Conservation (phyloP, 2,329 filamentous ascomycete genomes). For the Phaeophleospora eucalypticola region DNA sequence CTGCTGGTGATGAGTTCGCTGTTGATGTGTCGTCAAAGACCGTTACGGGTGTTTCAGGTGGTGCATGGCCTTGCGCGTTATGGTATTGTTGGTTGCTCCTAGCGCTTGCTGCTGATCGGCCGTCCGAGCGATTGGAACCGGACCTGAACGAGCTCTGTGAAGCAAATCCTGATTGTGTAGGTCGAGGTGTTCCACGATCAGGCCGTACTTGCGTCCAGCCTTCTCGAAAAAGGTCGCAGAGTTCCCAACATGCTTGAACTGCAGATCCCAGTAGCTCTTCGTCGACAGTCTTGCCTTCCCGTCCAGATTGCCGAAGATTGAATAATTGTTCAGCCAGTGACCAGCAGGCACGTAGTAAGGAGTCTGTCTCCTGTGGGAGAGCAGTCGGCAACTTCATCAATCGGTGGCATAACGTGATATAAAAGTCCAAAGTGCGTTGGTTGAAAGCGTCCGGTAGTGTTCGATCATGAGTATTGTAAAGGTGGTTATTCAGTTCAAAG, state of each 20-base stretch:
- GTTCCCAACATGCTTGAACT: conserved; percentile 89
- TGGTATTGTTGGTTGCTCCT: conserved; percentile 41
- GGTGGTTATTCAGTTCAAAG: conserved; percentile 91
- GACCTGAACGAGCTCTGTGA: conserved; percentile 19
- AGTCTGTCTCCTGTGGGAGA: conserved; percentile 75
- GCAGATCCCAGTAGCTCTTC: conserved; percentile 83
- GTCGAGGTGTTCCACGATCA: conserved; percentile 78
- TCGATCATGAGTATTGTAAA: conserved; percentile 87
- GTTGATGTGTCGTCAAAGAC: conserved; percentile 82
- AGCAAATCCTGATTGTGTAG: conserved; percentile 72
- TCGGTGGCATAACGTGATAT: conserved; percentile 86
- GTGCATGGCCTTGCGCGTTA: conserved; percentile 37
- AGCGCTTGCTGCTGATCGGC: conserved; percentile 43
- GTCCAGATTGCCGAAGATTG: conserved; percentile 75
- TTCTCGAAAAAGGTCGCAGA: conserved; percentile 88
- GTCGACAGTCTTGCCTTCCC: conserved; percentile 68
- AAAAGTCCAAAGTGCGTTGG: conserved; percentile 88
- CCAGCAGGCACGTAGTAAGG: conserved; percentile 83
- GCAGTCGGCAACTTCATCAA: conserved; percentile 91
- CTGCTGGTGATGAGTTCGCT: conserved; percentile 68
- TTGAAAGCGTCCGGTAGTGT: conserved; percentile 80
- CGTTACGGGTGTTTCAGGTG: conserved; percentile 88
- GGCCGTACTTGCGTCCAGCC: conserved; percentile 87
- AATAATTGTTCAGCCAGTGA: conserved; percentile 88
- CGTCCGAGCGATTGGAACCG: conserved; percentile 22